phyloP scores from a whole-genome alignment of 2,329 filamentous ascomycete genomes.

The Colletotrichum tanaceti region DNA sequence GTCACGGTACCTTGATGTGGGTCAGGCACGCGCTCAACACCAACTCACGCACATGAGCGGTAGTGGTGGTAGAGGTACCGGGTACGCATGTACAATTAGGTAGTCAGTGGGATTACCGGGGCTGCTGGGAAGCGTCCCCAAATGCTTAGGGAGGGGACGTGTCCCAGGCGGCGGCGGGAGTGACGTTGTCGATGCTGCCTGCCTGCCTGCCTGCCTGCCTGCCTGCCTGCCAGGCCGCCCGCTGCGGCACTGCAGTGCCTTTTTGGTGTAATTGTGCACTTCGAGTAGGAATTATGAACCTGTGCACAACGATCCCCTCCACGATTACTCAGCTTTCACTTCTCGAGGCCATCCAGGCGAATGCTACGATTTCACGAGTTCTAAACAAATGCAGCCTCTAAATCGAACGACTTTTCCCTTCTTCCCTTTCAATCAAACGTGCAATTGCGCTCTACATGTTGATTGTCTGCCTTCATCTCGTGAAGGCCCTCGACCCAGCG shows the following conservation, averaged over 20 bases:
- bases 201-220: constrained; percentile 26
- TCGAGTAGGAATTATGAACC: constrained; percentile 28
- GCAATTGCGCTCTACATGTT: background rate
- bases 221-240: constrained; percentile 7
- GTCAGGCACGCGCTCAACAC: background rate
- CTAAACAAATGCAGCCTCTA: background rate
- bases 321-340: background rate
- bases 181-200: constrained; percentile 54
- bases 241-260: constrained; percentile 1
- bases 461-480: constrained; percentile 14
- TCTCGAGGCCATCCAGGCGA: background rate
- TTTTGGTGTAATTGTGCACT: constrained; percentile 18
- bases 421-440: too few species aligned
- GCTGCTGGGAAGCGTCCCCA: constrained; percentile 22
- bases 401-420: background rate
- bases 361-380: background rate
- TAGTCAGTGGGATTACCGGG: constrained; percentile 38
- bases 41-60: background rate
- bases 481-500: constrained; percentile 5
- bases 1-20: constrained; percentile 29
- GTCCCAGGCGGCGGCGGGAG: constrained; percentile 40
- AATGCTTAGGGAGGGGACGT: constrained; percentile 26
- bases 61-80: constrained; percentile 41
- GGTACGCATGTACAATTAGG: constrained; percentile 23
- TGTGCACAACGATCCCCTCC: background rate